Base-by-base conservation (phyloP, 768 basidiomycete genomes). In the Suillus paluster region DNA sequence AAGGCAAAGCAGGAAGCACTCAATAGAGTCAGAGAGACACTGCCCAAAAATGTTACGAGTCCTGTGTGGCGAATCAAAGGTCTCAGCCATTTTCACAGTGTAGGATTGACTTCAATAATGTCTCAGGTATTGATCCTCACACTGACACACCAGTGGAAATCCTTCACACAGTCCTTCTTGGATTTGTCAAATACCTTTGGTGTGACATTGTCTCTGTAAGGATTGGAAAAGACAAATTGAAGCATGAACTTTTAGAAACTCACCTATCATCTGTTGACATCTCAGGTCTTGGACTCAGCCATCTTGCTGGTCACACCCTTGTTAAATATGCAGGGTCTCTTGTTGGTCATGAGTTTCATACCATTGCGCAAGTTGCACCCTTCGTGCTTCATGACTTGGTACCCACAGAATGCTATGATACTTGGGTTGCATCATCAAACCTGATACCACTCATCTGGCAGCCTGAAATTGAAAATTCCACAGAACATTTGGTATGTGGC, bases 391-490 rank as follows among this genome's bases (percentile, higher is more conserved):
- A 68, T 44, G 66, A 50, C 4, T 41, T 68, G 45, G 62, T 63
- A 2, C 58, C 76, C 3, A 2, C 19, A 0, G 62, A 71, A 1
- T 64, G 62, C 10, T 70, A 69, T 21, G 66, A 68, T 10, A 62
- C 75, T 0, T 81, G 80, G 82, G 25, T 73, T 0, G 59, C 77
- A 0, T 61, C 82, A 2, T 73, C 70, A 1, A 68, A 59, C 5
- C 64, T 83, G 4, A 64, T 77, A 0, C 72, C 77, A 0, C 66
- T 83, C 0, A 63, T 81, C 0, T 83, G 76, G 75, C 78, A 81
- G 60, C 78, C 81, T 1, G 41, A 63, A 4, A 83, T 83, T 23
- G 19, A 60, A 0, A 61, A 80, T 42, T 56, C 80, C 3, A 65
- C 78, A 39, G 39, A 25, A 6, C 74, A 81, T 63, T 17, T 77